Base-by-base conservation (phyloP, 768 basidiomycete genomes). In the Termitomyces heimii region DNA sequence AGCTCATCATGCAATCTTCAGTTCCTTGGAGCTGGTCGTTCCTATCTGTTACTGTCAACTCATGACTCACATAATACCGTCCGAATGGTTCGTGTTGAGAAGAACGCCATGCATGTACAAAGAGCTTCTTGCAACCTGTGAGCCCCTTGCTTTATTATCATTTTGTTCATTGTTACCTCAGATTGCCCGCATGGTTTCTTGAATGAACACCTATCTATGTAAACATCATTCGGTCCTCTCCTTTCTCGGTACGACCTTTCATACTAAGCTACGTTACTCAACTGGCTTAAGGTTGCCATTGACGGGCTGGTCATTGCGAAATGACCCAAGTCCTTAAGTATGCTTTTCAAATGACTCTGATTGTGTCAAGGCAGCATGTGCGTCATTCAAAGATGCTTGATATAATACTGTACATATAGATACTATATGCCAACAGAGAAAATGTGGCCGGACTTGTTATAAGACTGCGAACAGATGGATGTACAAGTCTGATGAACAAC, bases 41-140 rank as follows among this genome's bases (percentile, higher is more conserved):
- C 35, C 35, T 35, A 60, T 45, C 12, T 26, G 2, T 42, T 18
- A 2, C 31, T 26, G 12, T 14, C 53, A 13, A 31, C 54, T 8
- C 12, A 35, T 16, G 24, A 34, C 24, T 45, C 28, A 46, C 13
- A 28, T 35, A n/a, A 46, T 5, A n/a, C 26, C 24, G 24, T 40
- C 26, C 13, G 13, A 29, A 35, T 43, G 14, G 5, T 26, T 34
- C 26, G 40, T n/a, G 34, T 31, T 29, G 16, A 13, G 13, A 45
- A 74, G 70, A 71, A n/a, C 67, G 68, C 29, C 70, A 73, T 62
- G 69, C 72, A 53, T 75, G 73, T 63, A 69, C 71, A 47, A 71
- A 72, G 24, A 64, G 70, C 44, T 71, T 72, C 60, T 74, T 75
- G 73, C 72, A 52, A 67, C 69, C 35, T 20, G 71, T 73, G 63